These are phyloP conservation scores for Podospora didyma DNA, from an alignment of 495 filamentous ascomycete genomes.

Conservation along the genomic window DNA sequence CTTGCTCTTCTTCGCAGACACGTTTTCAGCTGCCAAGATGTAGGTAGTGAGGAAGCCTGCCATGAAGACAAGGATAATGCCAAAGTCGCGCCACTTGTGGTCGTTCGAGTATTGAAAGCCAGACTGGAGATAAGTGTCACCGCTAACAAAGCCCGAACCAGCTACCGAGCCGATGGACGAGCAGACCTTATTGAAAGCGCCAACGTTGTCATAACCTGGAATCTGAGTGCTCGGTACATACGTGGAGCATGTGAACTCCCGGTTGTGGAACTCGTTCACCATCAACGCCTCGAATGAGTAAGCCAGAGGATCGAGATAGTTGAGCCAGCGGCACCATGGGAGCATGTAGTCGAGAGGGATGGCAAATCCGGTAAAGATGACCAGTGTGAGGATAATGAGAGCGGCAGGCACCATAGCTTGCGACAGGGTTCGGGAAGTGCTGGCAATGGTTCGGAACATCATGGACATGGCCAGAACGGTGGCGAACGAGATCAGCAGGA, in stretches of 20 bases:
- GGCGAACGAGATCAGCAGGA: constrained; percentile 66
- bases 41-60: constrained; percentile 62
- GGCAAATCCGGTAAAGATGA: constrained; percentile 88
- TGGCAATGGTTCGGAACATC: constrained; percentile 79
- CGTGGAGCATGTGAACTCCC: constrained; percentile 57
- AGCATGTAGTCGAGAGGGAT: constrained; percentile 77
- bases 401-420: constrained; percentile 84
- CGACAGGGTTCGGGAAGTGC: constrained; percentile 70
- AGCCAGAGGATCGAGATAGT: constrained; percentile 78
- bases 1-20: constrained; percentile 75
- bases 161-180: constrained; percentile 56
- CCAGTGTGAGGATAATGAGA: constrained; percentile 72
- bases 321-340: constrained; percentile 82
- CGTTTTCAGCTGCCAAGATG: constrained; percentile 67
- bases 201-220: constrained; percentile 44
- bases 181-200: constrained; percentile 49
- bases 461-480: constrained; percentile 70
- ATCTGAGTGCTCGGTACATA: constrained; percentile 54
- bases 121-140: constrained; percentile 64
- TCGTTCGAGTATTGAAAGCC: constrained; percentile 56
- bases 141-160: constrained; percentile 51
- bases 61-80: constrained; percentile 74
- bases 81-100: constrained; percentile 78
- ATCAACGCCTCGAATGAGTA: constrained; percentile 87
- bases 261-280: constrained; percentile 80